A percentile compares a stretch with the other conserved stretches of the same genome.
These are phyloP conservation scores for Cudoniella acicularis DNA, from an alignment of 495 filamentous ascomycete species.

Conservation along the genomic window DNA sequence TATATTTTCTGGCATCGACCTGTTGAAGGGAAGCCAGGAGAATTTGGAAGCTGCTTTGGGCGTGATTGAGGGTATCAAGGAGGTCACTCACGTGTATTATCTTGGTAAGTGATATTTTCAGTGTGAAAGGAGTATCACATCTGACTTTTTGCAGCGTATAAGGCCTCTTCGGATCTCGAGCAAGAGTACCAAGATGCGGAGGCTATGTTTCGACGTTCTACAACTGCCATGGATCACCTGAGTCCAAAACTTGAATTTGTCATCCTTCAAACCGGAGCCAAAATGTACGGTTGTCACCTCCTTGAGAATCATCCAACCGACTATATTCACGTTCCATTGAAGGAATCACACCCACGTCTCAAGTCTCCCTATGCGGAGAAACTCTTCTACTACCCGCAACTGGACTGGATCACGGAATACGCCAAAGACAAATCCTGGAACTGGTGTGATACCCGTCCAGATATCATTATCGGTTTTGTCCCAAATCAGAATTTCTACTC, in stretches of 20 bases:
- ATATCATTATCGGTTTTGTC: constrained; percentile 43
- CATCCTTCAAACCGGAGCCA: constrained; percentile 36
- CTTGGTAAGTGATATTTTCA: constrained; percentile 15
- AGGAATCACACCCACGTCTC: constrained; percentile 31
- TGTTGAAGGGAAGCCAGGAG: constrained; percentile 29
- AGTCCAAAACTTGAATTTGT: constrained; percentile 35
- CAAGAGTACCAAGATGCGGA: constrained; percentile 31
- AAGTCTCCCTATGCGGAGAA: constrained; percentile 28
- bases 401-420: constrained; percentile 27
- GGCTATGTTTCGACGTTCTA: constrained; percentile 24
- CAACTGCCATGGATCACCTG: constrained; percentile 13
- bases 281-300: constrained; percentile 15
- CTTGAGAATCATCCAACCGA: constrained; percentile 31
- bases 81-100: constrained; percentile 37
- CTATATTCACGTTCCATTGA: constrained; percentile 31
- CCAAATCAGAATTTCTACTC: constrained; percentile 39
- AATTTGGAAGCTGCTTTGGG: constrained; percentile 21
- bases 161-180: constrained; percentile 26
- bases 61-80: constrained; percentile 10
- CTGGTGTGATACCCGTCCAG: constrained; percentile 42
- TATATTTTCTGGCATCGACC: constrained; percentile 33
- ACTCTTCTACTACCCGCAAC: constrained; percentile 36
- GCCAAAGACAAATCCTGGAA: constrained; percentile 33
- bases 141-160: constrained; percentile 26
- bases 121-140: background rate